These are phyloP conservation scores for Skeletonema menzelii DNA, from an alignment of 108 stramenopile species.

Conservation along the genomic window DNA sequence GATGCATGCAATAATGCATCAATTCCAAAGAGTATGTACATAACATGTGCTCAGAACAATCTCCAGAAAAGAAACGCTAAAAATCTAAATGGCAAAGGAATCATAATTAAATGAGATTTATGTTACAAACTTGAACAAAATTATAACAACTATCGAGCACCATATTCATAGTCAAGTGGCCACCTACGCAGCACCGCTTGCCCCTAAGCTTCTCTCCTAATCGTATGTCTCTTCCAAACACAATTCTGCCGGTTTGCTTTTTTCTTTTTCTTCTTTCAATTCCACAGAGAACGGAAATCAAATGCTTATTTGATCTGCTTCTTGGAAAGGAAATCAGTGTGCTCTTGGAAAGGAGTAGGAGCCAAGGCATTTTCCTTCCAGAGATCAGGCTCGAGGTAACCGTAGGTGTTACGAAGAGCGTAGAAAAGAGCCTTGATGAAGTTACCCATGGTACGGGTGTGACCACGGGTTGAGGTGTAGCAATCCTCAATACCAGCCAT, in stretches of 20 bases:
- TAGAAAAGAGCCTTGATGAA: constrained; percentile 99
- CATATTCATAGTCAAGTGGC: constrained; percentile 40
- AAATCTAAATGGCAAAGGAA: no score
- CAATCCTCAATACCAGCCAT: constrained; percentile 98
- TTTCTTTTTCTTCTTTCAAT: not conserved
- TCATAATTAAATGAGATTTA: not conserved
- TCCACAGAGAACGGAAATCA: not conserved
- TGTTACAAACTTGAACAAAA: constrained; percentile 5
- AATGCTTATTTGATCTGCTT: constrained; percentile 54
- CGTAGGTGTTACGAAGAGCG: constrained; percentile 97
- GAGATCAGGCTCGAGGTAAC: constrained; percentile 98
- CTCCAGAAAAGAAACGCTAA: not conserved
- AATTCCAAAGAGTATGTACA: not conserved
- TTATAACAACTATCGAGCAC: constrained; percentile 3
- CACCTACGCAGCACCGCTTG: constrained; percentile 75
- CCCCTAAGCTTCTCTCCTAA: constrained; percentile 44
- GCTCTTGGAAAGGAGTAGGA: constrained; percentile 96
- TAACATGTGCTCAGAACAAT: not conserved
- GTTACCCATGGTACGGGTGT: constrained; percentile 99
- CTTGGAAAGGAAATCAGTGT: constrained; percentile 99
- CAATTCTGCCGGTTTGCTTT: constrained; percentile 40
- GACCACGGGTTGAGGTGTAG: constrained; percentile 92
- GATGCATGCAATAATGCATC: no score
- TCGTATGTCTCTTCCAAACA: constrained; percentile 11
- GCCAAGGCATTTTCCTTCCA: constrained; percentile 94